Percentiles rank a stretch among this genome's conserved stretches.
These are phyloP conservation scores for Ceratobasidium papillatum DNA, from an alignment of 1,284 basidiomycete species.

Conservation along the genomic window DNA sequence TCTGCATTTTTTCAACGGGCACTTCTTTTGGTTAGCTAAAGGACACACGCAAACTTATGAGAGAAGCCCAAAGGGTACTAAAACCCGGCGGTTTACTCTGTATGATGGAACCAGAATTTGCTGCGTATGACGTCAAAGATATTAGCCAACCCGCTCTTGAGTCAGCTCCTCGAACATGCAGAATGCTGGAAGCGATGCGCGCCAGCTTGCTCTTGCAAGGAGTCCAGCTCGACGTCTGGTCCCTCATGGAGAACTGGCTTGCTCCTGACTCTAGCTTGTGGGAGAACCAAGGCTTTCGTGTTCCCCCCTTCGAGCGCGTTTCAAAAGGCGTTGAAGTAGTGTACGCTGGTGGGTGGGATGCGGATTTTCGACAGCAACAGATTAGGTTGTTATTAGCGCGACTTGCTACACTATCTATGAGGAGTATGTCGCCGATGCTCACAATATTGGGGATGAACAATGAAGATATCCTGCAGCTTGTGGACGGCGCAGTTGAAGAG, in stretches of 20 bases:
- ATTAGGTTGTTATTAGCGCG: conserved; percentile 25
- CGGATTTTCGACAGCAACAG: conserved; percentile 3
- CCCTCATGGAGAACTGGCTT: conserved; percentile 8
- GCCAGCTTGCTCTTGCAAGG: conserved; percentile 1
- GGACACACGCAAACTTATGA: conserved; percentile 1
- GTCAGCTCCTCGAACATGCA: conserved; percentile 3
- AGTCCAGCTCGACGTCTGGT: conserved; percentile 4
- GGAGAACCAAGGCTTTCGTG: neutral
- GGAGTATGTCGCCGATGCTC: conserved; percentile 4
- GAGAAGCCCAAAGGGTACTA: conserved; percentile 23
- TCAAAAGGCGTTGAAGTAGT: neutral
- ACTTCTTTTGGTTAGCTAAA: neutral
- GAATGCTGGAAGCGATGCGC: neutral
- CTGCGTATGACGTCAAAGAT: conserved; percentile 9
- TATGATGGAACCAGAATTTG: conserved; percentile 5
- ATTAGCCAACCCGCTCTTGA: neutral
- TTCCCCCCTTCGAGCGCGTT: conserved; percentile 14
- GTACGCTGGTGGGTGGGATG: conserved; percentile 30
- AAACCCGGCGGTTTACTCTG: conserved; percentile 30
- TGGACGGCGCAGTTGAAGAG: conserved; percentile 24
- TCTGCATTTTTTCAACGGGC: neutral
- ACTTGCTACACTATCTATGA: neutral
- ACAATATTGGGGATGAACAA: neutral
- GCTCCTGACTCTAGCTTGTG: conserved; percentile 10
- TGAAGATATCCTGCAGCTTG: neutral